Evolutionary conservation across 108 stramenopile genomes (phyloP).

Genomic region (Pseudonitzschia delicatissima): DNA sequence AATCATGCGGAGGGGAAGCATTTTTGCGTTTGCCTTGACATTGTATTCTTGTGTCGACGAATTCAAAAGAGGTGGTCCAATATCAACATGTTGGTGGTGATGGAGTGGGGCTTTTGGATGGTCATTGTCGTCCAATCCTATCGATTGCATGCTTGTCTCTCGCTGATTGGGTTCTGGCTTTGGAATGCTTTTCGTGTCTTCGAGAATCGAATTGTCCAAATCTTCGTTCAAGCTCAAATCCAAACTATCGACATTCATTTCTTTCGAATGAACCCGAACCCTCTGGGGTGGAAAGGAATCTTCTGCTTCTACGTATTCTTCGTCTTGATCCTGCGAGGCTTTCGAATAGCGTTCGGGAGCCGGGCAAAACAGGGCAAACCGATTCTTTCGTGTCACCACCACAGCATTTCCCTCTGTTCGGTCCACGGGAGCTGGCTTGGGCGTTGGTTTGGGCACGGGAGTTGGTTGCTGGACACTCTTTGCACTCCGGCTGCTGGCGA

Average conservation of each 20-base stretch:
- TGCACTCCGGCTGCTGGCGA: neutral
- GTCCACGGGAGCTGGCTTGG: neutral
- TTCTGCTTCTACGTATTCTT: constrained; percentile 16
- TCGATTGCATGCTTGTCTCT: constrained; percentile 12
- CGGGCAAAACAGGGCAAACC: constrained; percentile 40
- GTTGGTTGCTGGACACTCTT: neutral
- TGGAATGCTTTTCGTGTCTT: neutral
- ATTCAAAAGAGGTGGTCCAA: constrained; percentile 5
- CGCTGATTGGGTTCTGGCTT: neutral
- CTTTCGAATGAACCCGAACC: constrained; percentile 39
- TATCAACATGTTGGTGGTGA: neutral
- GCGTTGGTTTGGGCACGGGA: neutral
- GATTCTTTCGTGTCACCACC: constrained; percentile 1
- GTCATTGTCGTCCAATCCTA: constrained; percentile 25
- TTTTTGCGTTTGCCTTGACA: constrained; percentile 45
- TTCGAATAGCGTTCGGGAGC: constrained; percentile 43
- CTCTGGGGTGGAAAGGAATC: constrained; percentile 9
- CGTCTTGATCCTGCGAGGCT: constrained; percentile 31
- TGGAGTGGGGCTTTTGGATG: neutral
- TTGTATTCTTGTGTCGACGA: constrained; percentile 25
- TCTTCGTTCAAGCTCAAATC: constrained; percentile 22
- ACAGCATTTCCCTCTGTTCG: neutral
- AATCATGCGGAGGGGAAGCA: constrained; percentile 72
- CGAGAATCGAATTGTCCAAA: constrained; percentile 17
- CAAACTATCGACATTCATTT: constrained; percentile 38